A percentile compares a stretch with the other conserved stretches of the same genome.
Evolutionary conservation across 2,329 filamentous ascomycete genomes (phyloP).

Genomic region (Trichophyton rubrum): DNA sequence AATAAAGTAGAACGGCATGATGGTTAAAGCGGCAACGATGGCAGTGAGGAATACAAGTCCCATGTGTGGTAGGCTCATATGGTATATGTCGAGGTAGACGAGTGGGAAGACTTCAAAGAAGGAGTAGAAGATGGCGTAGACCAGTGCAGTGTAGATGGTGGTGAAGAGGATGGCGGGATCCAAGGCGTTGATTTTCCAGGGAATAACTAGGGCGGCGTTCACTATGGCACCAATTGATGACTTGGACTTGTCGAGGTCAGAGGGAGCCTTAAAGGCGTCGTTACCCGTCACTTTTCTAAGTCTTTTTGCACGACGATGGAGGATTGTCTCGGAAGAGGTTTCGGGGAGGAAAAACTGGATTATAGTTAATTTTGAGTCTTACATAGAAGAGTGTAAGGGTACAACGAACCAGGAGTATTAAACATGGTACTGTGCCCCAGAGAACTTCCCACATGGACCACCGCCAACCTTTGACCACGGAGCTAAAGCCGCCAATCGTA

Average conservation of each 20-base stretch:
- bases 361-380: background rate
- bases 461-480: background rate
- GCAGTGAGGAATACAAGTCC: constrained; percentile 10
- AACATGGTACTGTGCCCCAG: background rate
- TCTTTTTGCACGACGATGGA: constrained; percentile 10
- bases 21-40: constrained; percentile 10
- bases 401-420: background rate
- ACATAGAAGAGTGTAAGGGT: background rate
- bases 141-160: constrained; percentile 11
- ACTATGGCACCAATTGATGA: constrained; percentile 7
- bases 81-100: constrained; percentile 8
- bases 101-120: constrained; percentile 17
- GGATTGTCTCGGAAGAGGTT: constrained; percentile 9
- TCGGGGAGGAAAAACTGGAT: constrained; percentile 8
- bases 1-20: constrained; percentile 8
- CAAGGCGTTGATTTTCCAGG: background rate
- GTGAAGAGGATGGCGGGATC: constrained; percentile 6
- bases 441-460: constrained; percentile 4
- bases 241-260: constrained; percentile 18
- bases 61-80: background rate
- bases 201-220: background rate
- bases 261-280: constrained; percentile 6
- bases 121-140: constrained; percentile 15
- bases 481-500: background rate
- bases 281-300: constrained; percentile 10